Conservation (phyloP, 257 asterid genomes). For the Asclepias syriaca region DNA sequence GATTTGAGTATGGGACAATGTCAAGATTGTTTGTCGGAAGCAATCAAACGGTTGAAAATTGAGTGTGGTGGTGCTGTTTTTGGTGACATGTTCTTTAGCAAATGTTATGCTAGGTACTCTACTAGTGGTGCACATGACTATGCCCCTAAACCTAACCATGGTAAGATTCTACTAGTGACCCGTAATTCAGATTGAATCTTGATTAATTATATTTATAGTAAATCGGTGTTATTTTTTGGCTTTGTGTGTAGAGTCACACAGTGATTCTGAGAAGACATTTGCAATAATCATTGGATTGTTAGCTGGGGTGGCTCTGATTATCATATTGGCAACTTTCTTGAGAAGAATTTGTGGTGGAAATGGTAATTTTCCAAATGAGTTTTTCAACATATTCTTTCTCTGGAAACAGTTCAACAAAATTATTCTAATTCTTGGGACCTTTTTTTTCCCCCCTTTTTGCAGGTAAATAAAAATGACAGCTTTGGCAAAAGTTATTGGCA, state of each 20-base stretch:
- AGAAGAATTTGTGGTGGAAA: slow-evolving; percentile 49
- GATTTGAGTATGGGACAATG: slow-evolving; percentile 80
- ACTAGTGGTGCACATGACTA: slow-evolving; percentile 55
- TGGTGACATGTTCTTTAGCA: slow-evolving; percentile 86
- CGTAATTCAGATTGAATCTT: too few species aligned
- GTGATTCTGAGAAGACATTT: slow-evolving; percentile 78
- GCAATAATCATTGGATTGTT: slow-evolving; percentile 75
- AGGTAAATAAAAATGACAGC: slow-evolving; percentile 54
- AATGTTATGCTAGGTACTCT: slow-evolving; percentile 89
- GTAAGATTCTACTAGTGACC: slow-evolving; percentile 35
- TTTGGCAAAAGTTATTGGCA: neutral
- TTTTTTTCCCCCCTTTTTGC: slow-evolving; percentile 28
- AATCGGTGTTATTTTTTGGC: neutral
- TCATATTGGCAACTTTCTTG: slow-evolving; percentile 72
- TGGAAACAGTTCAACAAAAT: neutral
- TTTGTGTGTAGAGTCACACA: slow-evolving; percentile 37
- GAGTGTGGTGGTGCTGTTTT: slow-evolving; percentile 91
- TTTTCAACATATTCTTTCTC: neutral
- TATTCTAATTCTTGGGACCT: neutral
- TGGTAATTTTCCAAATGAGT: slow-evolving; percentile 28
- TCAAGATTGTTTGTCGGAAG: slow-evolving; percentile 81
- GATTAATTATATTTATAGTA: too few species aligned
- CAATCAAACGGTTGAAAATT: slow-evolving; percentile 59
- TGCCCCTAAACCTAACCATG: slow-evolving; percentile 43
- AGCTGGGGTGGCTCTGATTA: slow-evolving; percentile 74